Evolutionary conservation across 805 yeast genomes (phyloP).

Genomic region (Teunomyces aglyptinius): DNA sequence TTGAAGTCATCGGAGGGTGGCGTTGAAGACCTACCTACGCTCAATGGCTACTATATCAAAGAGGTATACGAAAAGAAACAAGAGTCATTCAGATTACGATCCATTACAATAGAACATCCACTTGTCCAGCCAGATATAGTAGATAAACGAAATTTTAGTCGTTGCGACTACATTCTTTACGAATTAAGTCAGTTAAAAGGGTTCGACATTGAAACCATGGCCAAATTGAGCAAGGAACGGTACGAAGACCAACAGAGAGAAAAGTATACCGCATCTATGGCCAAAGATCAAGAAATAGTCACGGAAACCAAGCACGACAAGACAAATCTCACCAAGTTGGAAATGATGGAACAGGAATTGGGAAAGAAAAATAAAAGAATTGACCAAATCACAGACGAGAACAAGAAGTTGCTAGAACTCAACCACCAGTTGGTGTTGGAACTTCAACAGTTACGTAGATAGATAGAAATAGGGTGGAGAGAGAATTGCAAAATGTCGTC

Average conservation of each 20-base stretch:
- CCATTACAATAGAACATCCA: background rate
- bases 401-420: conserved; percentile 29
- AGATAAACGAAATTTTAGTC: background rate
- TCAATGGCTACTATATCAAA: conserved; percentile 25
- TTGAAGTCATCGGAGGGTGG: conserved; percentile 12
- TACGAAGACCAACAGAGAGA: conserved; percentile 14
- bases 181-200: conserved; percentile 20
- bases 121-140: background rate
- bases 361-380: conserved; percentile 19
- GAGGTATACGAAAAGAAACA: conserved; percentile 18
- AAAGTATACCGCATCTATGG: conserved; percentile 1
- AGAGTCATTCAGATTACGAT: conserved; percentile 11
- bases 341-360: conserved; percentile 21
- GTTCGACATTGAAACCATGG: conserved; percentile 22
- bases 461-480: background rate
- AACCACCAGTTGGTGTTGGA: conserved; percentile 24
- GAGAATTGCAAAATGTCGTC: background rate
- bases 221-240: conserved; percentile 19
- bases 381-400: conserved; percentile 23
- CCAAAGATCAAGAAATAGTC: conserved; percentile 6
- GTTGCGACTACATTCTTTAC: conserved; percentile 16
- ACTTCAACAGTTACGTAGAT: background rate
- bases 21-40: conserved; percentile 21
- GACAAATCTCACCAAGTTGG: conserved; percentile 16
- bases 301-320: conserved; percentile 10